A percentile compares a stretch with the other conserved stretches of the same genome.
phyloP scores from a whole-genome alignment of 2,329 filamentous ascomycete species.

The Helicocarpus griseus region DNA sequence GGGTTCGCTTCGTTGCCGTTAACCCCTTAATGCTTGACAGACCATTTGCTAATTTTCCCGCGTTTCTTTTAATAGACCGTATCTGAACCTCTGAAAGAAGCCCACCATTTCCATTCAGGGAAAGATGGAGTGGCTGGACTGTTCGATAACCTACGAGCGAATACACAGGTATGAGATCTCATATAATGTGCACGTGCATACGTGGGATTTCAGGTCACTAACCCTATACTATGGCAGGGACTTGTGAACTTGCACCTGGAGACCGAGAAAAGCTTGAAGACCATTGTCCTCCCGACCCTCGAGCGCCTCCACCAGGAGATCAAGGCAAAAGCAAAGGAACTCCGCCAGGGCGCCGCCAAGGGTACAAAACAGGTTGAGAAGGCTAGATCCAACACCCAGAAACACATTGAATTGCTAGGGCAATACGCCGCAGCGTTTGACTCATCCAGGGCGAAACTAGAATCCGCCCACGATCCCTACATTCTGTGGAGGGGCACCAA shows the following conservation, averaged over 20 bases:
- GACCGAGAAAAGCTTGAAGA: slow-evolving; percentile 83
- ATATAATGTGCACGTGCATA: no score
- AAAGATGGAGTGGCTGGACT: slow-evolving; percentile 80
- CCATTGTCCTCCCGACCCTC: slow-evolving; percentile 74
- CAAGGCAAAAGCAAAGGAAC: slow-evolving; percentile 91
- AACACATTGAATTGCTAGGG: slow-evolving; percentile 88
- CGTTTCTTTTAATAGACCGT: slow-evolving; percentile 51
- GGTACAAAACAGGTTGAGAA: slow-evolving; percentile 86
- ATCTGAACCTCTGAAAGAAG: slow-evolving; percentile 73
- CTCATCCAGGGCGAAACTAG: slow-evolving; percentile 57
- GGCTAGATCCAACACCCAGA: slow-evolving; percentile 74
- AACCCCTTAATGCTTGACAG: no score
- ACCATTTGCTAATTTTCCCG: neutral
- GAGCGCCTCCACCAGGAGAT: slow-evolving; percentile 90
- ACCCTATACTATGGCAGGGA: slow-evolving; percentile 40
- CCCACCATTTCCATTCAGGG: slow-evolving; percentile 84
- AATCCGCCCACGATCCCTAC: slow-evolving; percentile 74
- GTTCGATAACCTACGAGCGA: slow-evolving; percentile 88
- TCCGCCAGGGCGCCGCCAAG: slow-evolving; percentile 70
- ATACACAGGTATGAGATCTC: slow-evolving; percentile 67
- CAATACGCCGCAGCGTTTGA: slow-evolving; percentile 76
- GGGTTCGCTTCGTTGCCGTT: neutral
- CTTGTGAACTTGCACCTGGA: slow-evolving; percentile 83
- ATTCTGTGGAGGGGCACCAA: slow-evolving; percentile 71
- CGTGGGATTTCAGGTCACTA: neutral